Evolutionary conservation across 495 filamentous ascomycete genomes (phyloP), one percentile per base, ranked within the genome.

Genomic region (Chaetomium fimeti): DNA sequence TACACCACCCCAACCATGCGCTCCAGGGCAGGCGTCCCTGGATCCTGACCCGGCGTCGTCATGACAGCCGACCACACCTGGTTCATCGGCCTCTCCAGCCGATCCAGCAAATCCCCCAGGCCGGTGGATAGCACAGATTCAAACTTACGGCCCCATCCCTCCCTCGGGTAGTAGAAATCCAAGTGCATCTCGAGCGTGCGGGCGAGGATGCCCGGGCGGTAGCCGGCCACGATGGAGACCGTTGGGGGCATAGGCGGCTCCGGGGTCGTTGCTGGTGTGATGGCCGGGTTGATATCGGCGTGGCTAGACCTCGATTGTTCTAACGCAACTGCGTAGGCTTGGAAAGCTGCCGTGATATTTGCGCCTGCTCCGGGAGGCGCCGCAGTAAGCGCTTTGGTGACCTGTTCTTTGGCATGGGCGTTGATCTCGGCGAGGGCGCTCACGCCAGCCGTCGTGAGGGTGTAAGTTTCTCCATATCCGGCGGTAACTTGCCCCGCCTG

Each of bases 131-230:
- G 43, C 5, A 13, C 32, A 3, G 69, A 43, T 55, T 78, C 73
- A 58, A 73, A 75, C 16, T 43, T 38, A 6, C 5, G 28, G 16
- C 69, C 74, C 68, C 72, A 76, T 7, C 63, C 64, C 24, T 52
- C 13, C 6, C 42, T 3, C n/a, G 42, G 43, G 40, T 57, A 65
- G 60, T 75, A 76, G 40, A 38, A 72, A 48, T 61, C 62, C 60
- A 74, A 49, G 60, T 75, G 72, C 72, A 76, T 75, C 54, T 73
- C 68, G 1, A 78, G 59, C 5, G 64, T 61, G 32, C 68, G 65
- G 49, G 62, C 70, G 15, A 76, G 66, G 11, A 78, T 68, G n/a
- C 68, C 70, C 16, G 71, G 74, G 9, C 61, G 65, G 64, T 78
- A 78, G 40, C 75, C 75, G 0, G 64, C 25, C 45, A 63, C 40